Percentiles rank a stretch among this genome's conserved stretches.
These are phyloP conservation scores for Acacia confusa DNA, from an alignment of 306 rosid genomes.

Conservation along the genomic window DNA sequence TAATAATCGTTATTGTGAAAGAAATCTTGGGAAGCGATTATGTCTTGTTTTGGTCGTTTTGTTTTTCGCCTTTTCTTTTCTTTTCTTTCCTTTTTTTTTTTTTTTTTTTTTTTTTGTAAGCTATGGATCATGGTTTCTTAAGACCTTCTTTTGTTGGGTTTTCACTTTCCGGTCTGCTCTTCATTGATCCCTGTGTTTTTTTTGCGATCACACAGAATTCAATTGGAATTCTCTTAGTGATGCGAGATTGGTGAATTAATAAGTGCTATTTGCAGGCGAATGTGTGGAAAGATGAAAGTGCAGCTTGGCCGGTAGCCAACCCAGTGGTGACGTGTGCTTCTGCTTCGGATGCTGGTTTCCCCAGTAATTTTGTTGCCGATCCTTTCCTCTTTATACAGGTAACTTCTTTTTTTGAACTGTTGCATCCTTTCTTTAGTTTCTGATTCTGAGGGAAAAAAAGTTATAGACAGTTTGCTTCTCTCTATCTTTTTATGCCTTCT, in stretches of 20 bases:
- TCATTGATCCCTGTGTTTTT: neutral
- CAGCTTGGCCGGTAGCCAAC: constrained; percentile 97
- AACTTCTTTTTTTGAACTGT: constrained; percentile 14
- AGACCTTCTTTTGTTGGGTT: constrained; percentile 8
- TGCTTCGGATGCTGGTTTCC: constrained; percentile 83
- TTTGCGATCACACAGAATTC: neutral
- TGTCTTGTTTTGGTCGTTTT: neutral
- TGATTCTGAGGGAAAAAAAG: constrained; percentile 27
- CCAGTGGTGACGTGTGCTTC: constrained; percentile 96
- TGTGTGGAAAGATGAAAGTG: constrained; percentile 66
- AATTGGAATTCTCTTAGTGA: constrained; percentile 17
- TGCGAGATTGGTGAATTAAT: constrained; percentile 11
- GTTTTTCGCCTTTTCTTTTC: neutral
- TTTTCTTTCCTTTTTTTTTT: too few relatives aligned
- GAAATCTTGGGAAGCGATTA: neutral
- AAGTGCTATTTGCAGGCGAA: constrained; percentile 52
- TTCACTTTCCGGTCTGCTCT: neutral
- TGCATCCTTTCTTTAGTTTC: constrained; percentile 22
- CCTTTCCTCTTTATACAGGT: constrained; percentile 94
- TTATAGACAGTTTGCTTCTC: neutral
- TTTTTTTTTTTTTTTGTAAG: neutral
- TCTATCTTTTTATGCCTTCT: constrained; percentile 21
- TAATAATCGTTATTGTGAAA: neutral
- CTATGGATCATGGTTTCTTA: neutral
- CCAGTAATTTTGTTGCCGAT: constrained; percentile 97